These are phyloP conservation scores for Globomyces sp. DNA, from an alignment of 371 early-diverging fungal species.

Conservation along the genomic window DNA sequence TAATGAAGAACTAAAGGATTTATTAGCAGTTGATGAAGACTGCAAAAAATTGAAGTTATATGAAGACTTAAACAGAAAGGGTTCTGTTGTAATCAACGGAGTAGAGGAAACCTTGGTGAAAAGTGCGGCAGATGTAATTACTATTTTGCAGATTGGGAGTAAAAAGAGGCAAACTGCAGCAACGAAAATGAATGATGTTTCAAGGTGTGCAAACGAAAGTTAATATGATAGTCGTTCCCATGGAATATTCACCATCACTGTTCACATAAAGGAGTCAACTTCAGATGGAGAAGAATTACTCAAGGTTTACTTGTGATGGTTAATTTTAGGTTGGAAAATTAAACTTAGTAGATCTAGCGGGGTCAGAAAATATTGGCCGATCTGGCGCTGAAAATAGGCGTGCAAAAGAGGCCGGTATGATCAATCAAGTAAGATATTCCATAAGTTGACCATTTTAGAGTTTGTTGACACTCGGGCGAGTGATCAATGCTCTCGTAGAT, in stretches of 20 bases:
- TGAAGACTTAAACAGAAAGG: conserved; percentile 66
- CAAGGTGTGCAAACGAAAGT: no score
- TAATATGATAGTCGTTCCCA: conserved; percentile 83
- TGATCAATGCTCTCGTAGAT: conserved; percentile 88
- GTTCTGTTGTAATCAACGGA: conserved; percentile 76
- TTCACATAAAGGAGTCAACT: conserved; percentile 75
- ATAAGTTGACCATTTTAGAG: conserved; percentile 36
- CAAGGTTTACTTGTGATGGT: conserved; percentile 33
- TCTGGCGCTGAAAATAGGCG: conserved; percentile 86
- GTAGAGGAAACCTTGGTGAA: conserved; percentile 73
- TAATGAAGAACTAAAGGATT: conserved; percentile 82
- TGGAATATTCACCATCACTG: conserved; percentile 87
- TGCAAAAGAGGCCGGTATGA: conserved; percentile 88
- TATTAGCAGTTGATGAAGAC: conserved; percentile 43
- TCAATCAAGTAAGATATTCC: conserved; percentile 61
- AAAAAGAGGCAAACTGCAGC: conserved; percentile 77
- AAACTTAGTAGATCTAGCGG: conserved; percentile 97
- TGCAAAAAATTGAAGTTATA: conserved; percentile 62
- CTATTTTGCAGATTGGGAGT: conserved; percentile 71
- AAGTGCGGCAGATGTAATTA: conserved; percentile 71
- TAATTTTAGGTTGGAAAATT: conserved; percentile 71
- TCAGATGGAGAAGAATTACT: conserved; percentile 78
- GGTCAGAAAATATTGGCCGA: conserved; percentile 90
- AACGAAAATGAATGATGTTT: conserved; percentile 77
- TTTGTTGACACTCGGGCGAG: conserved; percentile 87